Percentiles rank a stretch among this genome's conserved stretches.
Conservation (phyloP, 2,329 filamentous ascomycete species). For the Myrmaecium sp. region DNA sequence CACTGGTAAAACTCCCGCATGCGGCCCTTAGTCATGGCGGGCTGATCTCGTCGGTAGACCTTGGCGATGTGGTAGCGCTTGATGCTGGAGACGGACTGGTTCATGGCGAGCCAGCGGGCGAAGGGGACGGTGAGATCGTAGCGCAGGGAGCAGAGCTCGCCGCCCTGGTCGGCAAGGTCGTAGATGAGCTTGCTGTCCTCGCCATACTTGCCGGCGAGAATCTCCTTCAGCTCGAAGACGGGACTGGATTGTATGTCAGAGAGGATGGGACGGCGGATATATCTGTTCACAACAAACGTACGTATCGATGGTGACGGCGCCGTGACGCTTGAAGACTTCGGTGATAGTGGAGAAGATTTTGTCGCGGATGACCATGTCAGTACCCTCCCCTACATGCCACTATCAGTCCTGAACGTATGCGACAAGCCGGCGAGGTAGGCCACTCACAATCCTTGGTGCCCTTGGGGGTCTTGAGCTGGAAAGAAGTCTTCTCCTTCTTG, state of each 20-base stretch:
- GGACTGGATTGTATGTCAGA: constrained; percentile 25
- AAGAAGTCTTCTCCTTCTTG: constrained; percentile 23
- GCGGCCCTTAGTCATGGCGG: constrained; percentile 74
- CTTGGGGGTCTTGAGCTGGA: constrained; percentile 76
- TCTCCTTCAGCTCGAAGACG: constrained; percentile 76
- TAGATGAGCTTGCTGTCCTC: constrained; percentile 89
- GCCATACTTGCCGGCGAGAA: constrained; percentile 77
- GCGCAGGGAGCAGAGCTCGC: constrained; percentile 67
- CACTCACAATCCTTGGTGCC: constrained; percentile 65
- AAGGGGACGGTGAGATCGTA: constrained; percentile 85
- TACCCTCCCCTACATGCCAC: constrained; percentile 40
- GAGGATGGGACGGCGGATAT: constrained; percentile 4
- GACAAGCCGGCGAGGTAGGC: constrained; percentile 1
- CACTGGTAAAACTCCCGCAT: constrained; percentile 97
- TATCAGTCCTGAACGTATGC: constrained; percentile 12
- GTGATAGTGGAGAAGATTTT: constrained; percentile 63
- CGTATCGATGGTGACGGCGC: constrained; percentile 63
- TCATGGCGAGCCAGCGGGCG: constrained; percentile 86
- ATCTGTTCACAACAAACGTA: constrained; percentile 19
- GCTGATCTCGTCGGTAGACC: constrained; percentile 69
- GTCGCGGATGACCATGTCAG: constrained; percentile 65
- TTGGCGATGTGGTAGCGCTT: constrained; percentile 94
- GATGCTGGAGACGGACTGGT: constrained; percentile 62
- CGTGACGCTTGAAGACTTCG: constrained; percentile 69
- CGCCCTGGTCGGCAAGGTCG: constrained; percentile 73